phyloP scores from a whole-genome alignment of 495 filamentous ascomycete species.

The Aspergillus mulundensis region DNA sequence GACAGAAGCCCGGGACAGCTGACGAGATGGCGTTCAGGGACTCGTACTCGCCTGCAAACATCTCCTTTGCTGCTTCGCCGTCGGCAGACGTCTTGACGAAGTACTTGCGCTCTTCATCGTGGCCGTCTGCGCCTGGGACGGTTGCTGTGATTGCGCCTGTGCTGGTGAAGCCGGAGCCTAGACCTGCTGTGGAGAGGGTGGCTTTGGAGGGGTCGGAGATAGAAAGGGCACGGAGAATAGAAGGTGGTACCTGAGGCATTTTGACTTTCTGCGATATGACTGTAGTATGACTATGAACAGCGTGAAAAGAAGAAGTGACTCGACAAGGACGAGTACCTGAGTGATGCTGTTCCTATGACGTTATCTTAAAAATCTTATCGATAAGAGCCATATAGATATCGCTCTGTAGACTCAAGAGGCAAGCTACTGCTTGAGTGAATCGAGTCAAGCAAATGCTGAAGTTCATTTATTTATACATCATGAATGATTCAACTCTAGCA shows the following conservation, averaged over 20 bases:
- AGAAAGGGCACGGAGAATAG: conserved; percentile 61
- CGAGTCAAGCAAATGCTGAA: not conserved
- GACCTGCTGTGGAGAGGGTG: conserved; percentile 50
- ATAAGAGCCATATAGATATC: conserved; percentile 22
- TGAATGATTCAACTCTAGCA: not conserved
- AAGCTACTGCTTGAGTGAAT: not conserved
- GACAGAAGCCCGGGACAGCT: conserved; percentile 69
- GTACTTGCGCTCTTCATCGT: conserved; percentile 55
- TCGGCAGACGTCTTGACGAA: conserved; percentile 75
- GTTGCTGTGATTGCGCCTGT: conserved; percentile 63
- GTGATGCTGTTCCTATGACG: conserved; percentile 16
- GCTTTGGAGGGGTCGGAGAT: conserved; percentile 54
- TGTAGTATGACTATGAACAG: not conserved
- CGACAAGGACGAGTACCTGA: not conserved
- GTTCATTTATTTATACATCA: conserved; percentile 7
- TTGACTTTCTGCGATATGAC: not conserved
- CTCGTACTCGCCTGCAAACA: conserved; percentile 83
- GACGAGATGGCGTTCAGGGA: conserved; percentile 77
- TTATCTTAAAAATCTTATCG: conserved; percentile 16
- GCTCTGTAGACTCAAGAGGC: not conserved
- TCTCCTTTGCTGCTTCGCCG: conserved; percentile 59
- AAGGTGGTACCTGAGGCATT: conserved; percentile 45
- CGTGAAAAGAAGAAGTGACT: not conserved
- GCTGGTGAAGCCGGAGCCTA: conserved; percentile 72
- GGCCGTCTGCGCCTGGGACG: conserved; percentile 27